Percentiles rank a stretch among this genome's conserved stretches.
These are phyloP conservation scores for Coccomyxa sp. DNA, from an alignment of 139 green algal species.

Conservation along the genomic window DNA sequence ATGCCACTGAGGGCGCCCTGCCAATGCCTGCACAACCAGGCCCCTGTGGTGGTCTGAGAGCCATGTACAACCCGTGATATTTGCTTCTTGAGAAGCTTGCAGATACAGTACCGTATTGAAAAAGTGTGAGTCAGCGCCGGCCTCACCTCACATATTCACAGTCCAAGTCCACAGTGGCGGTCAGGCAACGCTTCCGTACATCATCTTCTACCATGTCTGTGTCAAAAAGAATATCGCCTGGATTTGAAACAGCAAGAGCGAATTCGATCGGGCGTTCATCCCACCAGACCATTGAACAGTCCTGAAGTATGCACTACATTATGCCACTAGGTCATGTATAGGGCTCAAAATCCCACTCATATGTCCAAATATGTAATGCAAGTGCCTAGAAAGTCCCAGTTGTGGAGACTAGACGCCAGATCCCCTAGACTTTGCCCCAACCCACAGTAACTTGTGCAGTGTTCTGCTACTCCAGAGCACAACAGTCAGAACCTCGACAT, in stretches of 20 bases:
- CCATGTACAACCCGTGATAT: neutral
- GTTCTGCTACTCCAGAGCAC: too few relatives aligned
- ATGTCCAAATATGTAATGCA: too few relatives aligned
- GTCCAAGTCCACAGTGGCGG: conserved; percentile 14
- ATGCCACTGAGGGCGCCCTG: neutral
- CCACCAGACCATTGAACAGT: neutral
- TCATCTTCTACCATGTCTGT: neutral
- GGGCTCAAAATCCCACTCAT: too few relatives aligned
- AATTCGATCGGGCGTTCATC: neutral
- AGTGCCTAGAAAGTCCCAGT: too few relatives aligned
- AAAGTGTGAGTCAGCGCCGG: neutral
- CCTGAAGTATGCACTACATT: neutral
- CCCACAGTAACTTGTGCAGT: too few relatives aligned
- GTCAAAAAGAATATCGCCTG: neutral
- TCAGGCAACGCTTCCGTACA: neutral
- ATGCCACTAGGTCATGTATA: neutral
- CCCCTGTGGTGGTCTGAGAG: neutral
- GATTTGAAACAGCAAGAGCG: neutral
- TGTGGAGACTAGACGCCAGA: too few relatives aligned
- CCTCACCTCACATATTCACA: conserved; percentile 14
- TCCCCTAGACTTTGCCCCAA: too few relatives aligned
- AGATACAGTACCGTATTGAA: neutral
- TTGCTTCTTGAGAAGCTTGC: neutral
- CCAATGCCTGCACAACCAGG: neutral
- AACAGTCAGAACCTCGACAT: too few relatives aligned